phyloP scores from a whole-genome alignment of 768 basidiomycete species.

The Guyanaporus albipodus region DNA sequence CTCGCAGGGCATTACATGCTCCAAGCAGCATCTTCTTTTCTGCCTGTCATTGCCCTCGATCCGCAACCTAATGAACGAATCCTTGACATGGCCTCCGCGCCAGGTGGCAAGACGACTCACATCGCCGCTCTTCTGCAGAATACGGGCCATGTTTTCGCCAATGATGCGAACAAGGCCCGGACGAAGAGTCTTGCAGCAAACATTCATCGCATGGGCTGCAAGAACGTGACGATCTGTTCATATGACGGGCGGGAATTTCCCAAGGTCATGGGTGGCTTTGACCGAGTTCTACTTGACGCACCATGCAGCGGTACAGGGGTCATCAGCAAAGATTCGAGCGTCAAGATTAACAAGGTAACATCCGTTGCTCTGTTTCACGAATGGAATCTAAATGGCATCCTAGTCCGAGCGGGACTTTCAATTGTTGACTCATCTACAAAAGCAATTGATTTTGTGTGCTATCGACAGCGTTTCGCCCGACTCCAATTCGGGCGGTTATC shows the following conservation, averaged over 20 bases:
- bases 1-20: constrained; percentile 99
- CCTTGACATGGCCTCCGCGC: constrained; percentile 98
- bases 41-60: constrained; percentile 94
- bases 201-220: constrained; percentile 94
- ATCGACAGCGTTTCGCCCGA: constrained; percentile 92
- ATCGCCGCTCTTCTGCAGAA: constrained; percentile 97
- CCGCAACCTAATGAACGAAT: constrained; percentile 93
- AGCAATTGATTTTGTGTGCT: constrained; percentile 96
- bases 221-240: constrained; percentile 95
- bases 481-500: constrained; percentile 86
- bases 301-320: constrained; percentile 98
- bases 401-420: constrained; percentile 95
- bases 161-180: constrained; percentile 90
- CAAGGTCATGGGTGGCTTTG: constrained; percentile 98
- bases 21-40: constrained; percentile 96
- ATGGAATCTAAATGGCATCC: constrained; percentile 2
- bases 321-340: constrained; percentile 95
- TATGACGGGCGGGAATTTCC: constrained; percentile 98
- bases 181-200: constrained; percentile 97
- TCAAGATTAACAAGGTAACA: constrained; percentile 94
- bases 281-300: constrained; percentile 94
- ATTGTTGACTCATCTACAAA: constrained; percentile 94
- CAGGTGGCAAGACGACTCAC: constrained; percentile 97
- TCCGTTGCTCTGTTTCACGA: neutral
- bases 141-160: constrained; percentile 96